These are phyloP conservation scores for Gremmenia infestans DNA, from an alignment of 2,329 filamentous ascomycete genomes.

Conservation along the genomic window DNA sequence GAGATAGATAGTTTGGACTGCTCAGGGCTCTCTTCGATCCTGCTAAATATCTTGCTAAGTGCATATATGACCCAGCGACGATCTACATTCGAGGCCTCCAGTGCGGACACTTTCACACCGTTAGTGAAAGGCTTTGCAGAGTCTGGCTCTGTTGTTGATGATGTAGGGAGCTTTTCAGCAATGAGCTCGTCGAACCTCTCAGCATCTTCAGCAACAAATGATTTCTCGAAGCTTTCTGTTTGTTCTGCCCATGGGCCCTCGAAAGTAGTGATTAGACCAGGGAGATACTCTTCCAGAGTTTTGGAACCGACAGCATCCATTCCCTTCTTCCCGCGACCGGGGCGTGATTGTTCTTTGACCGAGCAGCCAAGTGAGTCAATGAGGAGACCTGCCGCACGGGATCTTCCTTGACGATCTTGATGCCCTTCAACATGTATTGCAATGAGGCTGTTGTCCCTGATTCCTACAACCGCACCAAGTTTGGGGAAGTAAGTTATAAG, in stretches of 20 bases:
- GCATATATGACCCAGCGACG: slow-evolving; percentile 58
- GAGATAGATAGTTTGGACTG: slow-evolving; percentile 32
- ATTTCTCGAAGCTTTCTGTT: slow-evolving; percentile 31
- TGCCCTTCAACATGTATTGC: slow-evolving; percentile 65
- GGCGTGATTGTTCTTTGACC: slow-evolving; percentile 34
- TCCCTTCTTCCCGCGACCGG: slow-evolving; percentile 9
- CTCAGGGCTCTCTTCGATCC: slow-evolving; percentile 12
- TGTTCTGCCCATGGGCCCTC: slow-evolving; percentile 16
- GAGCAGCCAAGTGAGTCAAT: slow-evolving; percentile 72
- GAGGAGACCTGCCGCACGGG: slow-evolving; percentile 56
- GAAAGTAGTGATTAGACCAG: slow-evolving; percentile 17
- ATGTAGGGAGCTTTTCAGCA: slow-evolving; percentile 33
- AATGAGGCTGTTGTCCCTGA: slow-evolving; percentile 59
- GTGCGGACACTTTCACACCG: background rate
- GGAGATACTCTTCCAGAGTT: slow-evolving; percentile 25
- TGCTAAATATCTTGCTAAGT: slow-evolving; percentile 43
- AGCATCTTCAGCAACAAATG: slow-evolving; percentile 33
- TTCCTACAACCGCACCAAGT: slow-evolving; percentile 59
- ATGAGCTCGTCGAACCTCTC: slow-evolving; percentile 38
- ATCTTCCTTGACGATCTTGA: slow-evolving; percentile 49
- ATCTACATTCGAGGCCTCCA: slow-evolving; percentile 49
- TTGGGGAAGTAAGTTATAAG: slow-evolving; percentile 61
- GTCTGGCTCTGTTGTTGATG: slow-evolving; percentile 2
- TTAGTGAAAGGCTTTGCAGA: slow-evolving; percentile 5
- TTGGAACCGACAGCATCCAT: slow-evolving; percentile 5